Evolutionary conservation across 257 asterid species (phyloP).

Genomic region (Lantana camara): DNA sequence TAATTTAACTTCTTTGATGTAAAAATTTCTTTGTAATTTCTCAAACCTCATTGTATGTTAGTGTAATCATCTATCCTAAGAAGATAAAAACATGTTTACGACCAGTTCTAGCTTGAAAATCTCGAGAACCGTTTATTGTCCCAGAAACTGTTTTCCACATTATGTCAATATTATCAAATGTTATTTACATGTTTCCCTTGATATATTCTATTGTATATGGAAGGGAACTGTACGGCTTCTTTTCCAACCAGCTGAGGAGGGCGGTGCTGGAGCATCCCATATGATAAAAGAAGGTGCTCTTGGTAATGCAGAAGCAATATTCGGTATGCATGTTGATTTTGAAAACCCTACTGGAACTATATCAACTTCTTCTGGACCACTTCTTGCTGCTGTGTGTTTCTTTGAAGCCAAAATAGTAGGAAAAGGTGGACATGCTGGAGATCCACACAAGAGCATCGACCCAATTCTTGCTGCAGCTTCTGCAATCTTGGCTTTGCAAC

Average conservation of each 20-base stretch:
- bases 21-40: no score
- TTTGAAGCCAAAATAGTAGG: conserved; percentile 75
- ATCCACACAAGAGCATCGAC: conserved; percentile 61
- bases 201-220: conserved; percentile 7
- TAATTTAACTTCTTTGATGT: no score
- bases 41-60: no score
- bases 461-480: conserved; percentile 73
- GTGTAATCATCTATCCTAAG: no score
- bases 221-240: conserved; percentile 89
- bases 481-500: conserved; percentile 75
- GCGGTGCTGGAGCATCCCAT: conserved; percentile 81
- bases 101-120: no score
- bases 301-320: conserved; percentile 71
- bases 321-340: conserved; percentile 71
- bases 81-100: no score
- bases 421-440: conserved; percentile 81
- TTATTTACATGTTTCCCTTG: conserved; percentile 8
- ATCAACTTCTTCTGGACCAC: conserved; percentile 58
- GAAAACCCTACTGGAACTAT: conserved; percentile 62
- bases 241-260: conserved; percentile 97
- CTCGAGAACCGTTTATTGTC: neutral
- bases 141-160: neutral
- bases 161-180: no score
- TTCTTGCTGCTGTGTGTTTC: conserved; percentile 62
- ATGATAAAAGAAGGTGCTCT: conserved; percentile 92